Evolutionary conservation across 257 asterid genomes (phyloP), one percentile per base, ranked within the genome.

Genomic region (Capsicum baccatum): DNA sequence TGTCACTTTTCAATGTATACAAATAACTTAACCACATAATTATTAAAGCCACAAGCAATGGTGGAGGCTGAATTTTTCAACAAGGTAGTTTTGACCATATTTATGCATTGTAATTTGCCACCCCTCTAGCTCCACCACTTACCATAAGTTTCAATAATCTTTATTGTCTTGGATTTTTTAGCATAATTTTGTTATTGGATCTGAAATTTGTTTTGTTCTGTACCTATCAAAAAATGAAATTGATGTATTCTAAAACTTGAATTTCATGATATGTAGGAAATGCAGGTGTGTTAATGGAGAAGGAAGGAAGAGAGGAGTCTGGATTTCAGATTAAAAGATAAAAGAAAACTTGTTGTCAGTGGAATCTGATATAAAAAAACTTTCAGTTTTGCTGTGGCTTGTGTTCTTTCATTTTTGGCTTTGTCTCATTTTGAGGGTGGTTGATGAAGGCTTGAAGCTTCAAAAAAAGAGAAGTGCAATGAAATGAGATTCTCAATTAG

Each of bases 221-320:
- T 1, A 76, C 19, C 57, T 17, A 39, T 1, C 52, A 14, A 12
- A 59, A 57, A 59, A 74, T 62, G 26, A 17, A 5, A 8, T 44
- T 37, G 47, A 68, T 56, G 5, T 54, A 52, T 19, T 35, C 12
- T 50, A 35, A 26, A 8, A 17, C 44, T 39, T 81, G 48, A 48
- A 37, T 16, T 42, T 55, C 21, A 21, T 79, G 9, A 16, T 15
- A 66, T 33, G 12, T 66, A 52, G 64, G 84, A 55, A 19, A 85
- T 90, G 93, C 84, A 93, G 94, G 76, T 84, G 88, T 64, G 68
- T 17, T 89, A 79, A 14, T 85, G 88, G 89, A 84, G 86, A 85
- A 71, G 87, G 83, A 39, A 59, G 59, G 83, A 9, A 83, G 82
- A 63, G 50, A 83, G 73, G 88, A 79, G 66, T 52, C 84, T 55